Conservation (phyloP, 2,329 filamentous ascomycete species). For the Trichoderma sp. region DNA sequence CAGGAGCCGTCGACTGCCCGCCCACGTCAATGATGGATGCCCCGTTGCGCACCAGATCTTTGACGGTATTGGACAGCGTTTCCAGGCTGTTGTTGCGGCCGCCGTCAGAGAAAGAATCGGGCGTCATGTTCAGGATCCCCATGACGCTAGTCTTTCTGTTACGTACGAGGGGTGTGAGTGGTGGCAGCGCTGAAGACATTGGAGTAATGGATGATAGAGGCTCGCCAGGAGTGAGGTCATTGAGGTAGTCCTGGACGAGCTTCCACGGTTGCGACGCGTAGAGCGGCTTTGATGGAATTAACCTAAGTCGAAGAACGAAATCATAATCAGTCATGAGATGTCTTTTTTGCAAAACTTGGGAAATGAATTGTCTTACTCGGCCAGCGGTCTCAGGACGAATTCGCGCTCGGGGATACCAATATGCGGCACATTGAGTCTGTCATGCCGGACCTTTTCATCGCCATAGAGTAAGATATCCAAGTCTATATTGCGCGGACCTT, state of each 20-base stretch:
- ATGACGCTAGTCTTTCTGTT: slow-evolving; percentile 75
- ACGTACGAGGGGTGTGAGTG: slow-evolving; percentile 60
- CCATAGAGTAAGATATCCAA: slow-evolving; percentile 88
- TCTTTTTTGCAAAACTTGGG: not conserved
- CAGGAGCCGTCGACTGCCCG: slow-evolving; percentile 87
- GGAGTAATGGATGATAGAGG: slow-evolving; percentile 63
- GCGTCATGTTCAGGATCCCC: slow-evolving; percentile 93
- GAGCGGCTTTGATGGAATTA: slow-evolving; percentile 57
- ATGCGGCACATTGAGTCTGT: slow-evolving; percentile 83
- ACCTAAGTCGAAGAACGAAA: slow-evolving; percentile 40
- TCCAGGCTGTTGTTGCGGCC: slow-evolving; percentile 63
- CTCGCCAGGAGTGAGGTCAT: slow-evolving; percentile 54
- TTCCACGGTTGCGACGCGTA: slow-evolving; percentile 60
- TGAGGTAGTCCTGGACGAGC: slow-evolving; percentile 61
- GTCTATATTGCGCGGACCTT: slow-evolving; percentile 93
- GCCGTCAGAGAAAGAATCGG: slow-evolving; percentile 96
- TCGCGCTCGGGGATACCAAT: slow-evolving; percentile 83
- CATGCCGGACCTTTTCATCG: slow-evolving; percentile 62
- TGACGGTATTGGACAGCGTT: slow-evolving; percentile 61
- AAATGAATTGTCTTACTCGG: slow-evolving; percentile 59
- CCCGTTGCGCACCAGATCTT: slow-evolving; percentile 64
- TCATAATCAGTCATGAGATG: not conserved
- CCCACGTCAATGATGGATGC: slow-evolving; percentile 89
- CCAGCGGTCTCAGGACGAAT: slow-evolving; percentile 87
- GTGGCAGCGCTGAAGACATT: slow-evolving; percentile 47